Percentiles rank a stretch among this genome's conserved stretches.
Conservation (phyloP, 2,329 filamentous ascomycete genomes). For the Pseudogymnoascus sp. region DNA sequence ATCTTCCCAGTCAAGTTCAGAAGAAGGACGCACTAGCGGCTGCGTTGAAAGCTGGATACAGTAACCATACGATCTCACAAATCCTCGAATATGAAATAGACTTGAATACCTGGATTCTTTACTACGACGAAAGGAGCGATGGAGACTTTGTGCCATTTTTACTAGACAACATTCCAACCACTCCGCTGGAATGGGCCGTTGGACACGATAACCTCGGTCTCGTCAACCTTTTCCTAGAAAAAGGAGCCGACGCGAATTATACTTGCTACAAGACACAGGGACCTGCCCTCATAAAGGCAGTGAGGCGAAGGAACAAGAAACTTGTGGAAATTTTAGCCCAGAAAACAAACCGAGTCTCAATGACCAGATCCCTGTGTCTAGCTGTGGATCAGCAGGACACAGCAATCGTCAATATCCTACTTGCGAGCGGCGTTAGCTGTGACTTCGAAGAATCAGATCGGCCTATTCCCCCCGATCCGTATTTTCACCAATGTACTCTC, state of each 20-base stretch:
- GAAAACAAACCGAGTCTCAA: constrained; percentile 18
- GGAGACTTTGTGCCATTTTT: background rate
- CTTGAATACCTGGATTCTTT: constrained; percentile 14
- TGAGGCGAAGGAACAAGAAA: constrained; percentile 18
- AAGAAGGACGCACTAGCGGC: constrained; percentile 14
- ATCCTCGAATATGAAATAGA: constrained; percentile 17
- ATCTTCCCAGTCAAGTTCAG: background rate
- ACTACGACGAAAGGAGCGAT: background rate
- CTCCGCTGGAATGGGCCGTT: constrained; percentile 19
- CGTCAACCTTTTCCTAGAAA: constrained; percentile 19
- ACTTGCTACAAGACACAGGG: constrained; percentile 3
- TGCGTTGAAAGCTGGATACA: constrained; percentile 17
- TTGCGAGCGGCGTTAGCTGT: constrained; percentile 19
- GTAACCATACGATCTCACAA: constrained; percentile 16
- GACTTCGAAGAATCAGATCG: constrained; percentile 23
- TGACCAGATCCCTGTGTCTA: constrained; percentile 19
- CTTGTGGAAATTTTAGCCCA: constrained; percentile 18
- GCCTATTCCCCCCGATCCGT: constrained; percentile 11
- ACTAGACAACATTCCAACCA: background rate
- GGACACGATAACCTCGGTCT: constrained; percentile 18
- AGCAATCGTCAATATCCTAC: constrained; percentile 19
- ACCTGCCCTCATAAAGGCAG: constrained; percentile 18
- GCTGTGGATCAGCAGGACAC: constrained; percentile 19
- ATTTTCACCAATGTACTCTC: background rate
- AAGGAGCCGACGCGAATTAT: constrained; percentile 18